A percentile compares a stretch with the other conserved stretches of the same genome.
phyloP scores from a whole-genome alignment of 208 protist species.

The Porcisia deanei region DNA sequence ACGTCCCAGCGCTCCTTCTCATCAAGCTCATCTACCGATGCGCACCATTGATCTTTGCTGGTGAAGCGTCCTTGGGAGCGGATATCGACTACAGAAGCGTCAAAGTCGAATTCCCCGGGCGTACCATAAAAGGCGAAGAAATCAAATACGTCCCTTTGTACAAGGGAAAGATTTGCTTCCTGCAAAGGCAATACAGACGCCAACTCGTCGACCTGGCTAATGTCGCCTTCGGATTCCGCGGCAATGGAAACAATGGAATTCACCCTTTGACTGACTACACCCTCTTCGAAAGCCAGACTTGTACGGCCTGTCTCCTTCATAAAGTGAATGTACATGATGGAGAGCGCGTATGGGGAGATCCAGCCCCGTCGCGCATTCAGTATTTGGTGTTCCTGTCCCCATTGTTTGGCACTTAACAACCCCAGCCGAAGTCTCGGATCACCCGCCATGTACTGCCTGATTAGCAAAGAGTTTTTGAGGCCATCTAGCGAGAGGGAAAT shows the following conservation, averaged over 20 bases:
- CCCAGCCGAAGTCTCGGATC: slow-evolving; percentile 62
- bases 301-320: slow-evolving; percentile 47
- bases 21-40: slow-evolving; percentile 25
- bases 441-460: slow-evolving; percentile 65
- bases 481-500: slow-evolving; percentile 78
- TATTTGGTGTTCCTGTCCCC: slow-evolving; percentile 65
- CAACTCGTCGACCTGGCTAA: slow-evolving; percentile 29
- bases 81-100: slow-evolving; percentile 76
- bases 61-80: slow-evolving; percentile 29
- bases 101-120: slow-evolving; percentile 63
- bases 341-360: slow-evolving; percentile 85
- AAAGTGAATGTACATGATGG: slow-evolving; percentile 84
- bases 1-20: slow-evolving; percentile 62
- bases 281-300: slow-evolving; percentile 35
- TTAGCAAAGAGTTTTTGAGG: slow-evolving; percentile 63
- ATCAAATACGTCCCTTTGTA: slow-evolving; percentile 48
- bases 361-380: slow-evolving; percentile 72
- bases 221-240: not conserved
- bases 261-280: slow-evolving; percentile 23
- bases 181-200: slow-evolving; percentile 32
- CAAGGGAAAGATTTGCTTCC: slow-evolving; percentile 23
- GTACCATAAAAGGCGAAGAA: slow-evolving; percentile 71
- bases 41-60: slow-evolving; percentile 68
- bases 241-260: slow-evolving; percentile 19
- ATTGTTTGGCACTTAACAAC: slow-evolving; percentile 61